Percentiles rank a stretch among this genome's conserved stretches.
Evolutionary conservation across 176 grass and related monocot genomes (phyloP).

Genomic region (Raddia guianensis): DNA sequence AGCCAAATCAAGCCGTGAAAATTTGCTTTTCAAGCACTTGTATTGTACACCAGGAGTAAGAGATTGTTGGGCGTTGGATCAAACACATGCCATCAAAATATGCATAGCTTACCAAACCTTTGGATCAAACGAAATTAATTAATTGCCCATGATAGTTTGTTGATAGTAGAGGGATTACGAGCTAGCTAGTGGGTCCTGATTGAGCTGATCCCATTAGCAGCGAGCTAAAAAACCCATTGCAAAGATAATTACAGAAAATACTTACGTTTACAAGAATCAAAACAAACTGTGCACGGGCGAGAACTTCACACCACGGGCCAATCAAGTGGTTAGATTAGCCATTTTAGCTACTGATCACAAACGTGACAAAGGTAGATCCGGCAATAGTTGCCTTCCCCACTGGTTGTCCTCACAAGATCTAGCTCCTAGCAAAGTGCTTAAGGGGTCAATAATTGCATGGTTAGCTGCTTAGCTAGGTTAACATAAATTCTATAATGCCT

Average conservation of each 20-base stretch:
- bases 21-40: too few species aligned
- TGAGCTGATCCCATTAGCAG: neutral
- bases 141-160: too few species aligned
- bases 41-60: too few species aligned
- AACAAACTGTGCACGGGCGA: neutral
- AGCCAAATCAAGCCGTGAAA: too few species aligned
- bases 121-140: too few species aligned
- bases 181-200: neutral
- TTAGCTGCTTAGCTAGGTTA: neutral
- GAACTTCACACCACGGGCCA: neutral
- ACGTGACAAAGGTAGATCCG: constrained; percentile 28
- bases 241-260: neutral
- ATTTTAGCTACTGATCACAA: constrained; percentile 2
- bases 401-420: neutral
- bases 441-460: neutral
- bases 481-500: too few species aligned
- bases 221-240: neutral
- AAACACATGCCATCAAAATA: too few species aligned
- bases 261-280: neutral
- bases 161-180: too few species aligned
- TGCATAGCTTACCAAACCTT: too few species aligned
- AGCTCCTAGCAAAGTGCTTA: neutral
- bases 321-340: neutral
- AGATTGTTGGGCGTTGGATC: too few species aligned
- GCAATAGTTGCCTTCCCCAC: neutral